A percentile compares a stretch with the other conserved stretches of the same genome.
phyloP scores from a whole-genome alignment of 1,139 yeast species.

The Chernovozyma sophiae-reginae region DNA sequence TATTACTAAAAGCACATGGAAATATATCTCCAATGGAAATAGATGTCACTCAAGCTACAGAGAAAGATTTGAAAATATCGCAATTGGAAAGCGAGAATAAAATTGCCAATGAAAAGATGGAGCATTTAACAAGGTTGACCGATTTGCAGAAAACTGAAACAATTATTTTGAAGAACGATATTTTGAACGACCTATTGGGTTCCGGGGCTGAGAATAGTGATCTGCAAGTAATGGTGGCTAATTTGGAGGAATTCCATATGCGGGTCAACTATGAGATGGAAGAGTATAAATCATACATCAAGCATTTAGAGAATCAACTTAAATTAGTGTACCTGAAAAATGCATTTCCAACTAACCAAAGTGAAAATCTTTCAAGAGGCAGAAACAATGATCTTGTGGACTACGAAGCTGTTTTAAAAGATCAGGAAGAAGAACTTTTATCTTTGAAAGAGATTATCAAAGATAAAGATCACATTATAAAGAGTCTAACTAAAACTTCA shows the following conservation, averaged over 20 bases:
- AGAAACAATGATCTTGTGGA: neutral
- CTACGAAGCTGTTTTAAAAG: slow-evolving; percentile 35
- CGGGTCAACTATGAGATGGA: slow-evolving; percentile 48
- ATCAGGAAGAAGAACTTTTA: slow-evolving; percentile 66
- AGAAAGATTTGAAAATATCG: slow-evolving; percentile 19
- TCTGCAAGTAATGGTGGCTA: slow-evolving; percentile 39
- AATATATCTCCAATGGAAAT: neutral
- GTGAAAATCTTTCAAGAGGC: slow-evolving; percentile 10
- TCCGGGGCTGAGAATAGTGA: slow-evolving; percentile 27
- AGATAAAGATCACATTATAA: slow-evolving; percentile 74
- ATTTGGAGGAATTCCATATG: slow-evolving; percentile 45
- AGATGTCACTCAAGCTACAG: slow-evolving; percentile 2
- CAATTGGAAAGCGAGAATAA: slow-evolving; percentile 59
- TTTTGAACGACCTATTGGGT: slow-evolving; percentile 47
- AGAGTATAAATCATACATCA: slow-evolving; percentile 60
- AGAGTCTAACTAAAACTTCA: slow-evolving; percentile 62
- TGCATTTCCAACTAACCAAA: slow-evolving; percentile 1
- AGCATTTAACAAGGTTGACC: slow-evolving; percentile 59
- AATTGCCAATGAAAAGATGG: slow-evolving; percentile 61
- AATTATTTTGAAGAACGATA: slow-evolving; percentile 50
- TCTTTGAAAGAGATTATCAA: slow-evolving; percentile 60
- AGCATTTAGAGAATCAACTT: slow-evolving; percentile 58
- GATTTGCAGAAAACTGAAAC: slow-evolving; percentile 57
- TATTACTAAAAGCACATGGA: slow-evolving; percentile 18
- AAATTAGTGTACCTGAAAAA: slow-evolving; percentile 25